Conservation (phyloP, 108 stramenopile genomes). For the Pelagomonas calceolata region DNA sequence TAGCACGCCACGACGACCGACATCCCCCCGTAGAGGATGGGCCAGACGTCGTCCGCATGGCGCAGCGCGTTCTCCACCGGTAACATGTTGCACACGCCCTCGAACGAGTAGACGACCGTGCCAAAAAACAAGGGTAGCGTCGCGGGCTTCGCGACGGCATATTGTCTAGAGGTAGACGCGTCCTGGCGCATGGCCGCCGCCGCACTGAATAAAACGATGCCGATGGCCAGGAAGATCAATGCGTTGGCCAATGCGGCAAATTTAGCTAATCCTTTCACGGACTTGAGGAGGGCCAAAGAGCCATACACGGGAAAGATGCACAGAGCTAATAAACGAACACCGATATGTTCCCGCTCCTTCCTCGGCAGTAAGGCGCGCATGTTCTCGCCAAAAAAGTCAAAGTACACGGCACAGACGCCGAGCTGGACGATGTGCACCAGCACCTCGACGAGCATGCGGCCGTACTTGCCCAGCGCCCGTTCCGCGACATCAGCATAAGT, state of each 20-base stretch:
- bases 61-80: not conserved
- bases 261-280: not conserved
- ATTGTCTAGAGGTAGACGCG: not conserved
- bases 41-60: too few species aligned
- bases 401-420: constrained; percentile 10
- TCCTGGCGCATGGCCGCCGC: not conserved
- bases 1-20: too few species aligned
- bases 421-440: not conserved
- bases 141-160: not conserved
- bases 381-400: constrained; percentile 2
- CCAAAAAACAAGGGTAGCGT: not conserved
- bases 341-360: not conserved
- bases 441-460: too few species aligned
- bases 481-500: too few species aligned
- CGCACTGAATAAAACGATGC: not conserved
- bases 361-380: not conserved
- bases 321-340: not conserved
- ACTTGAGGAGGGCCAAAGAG: not conserved
- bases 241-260: not conserved
- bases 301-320: not conserved
- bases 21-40: too few species aligned
- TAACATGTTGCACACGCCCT: not conserved
- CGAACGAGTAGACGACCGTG: constrained; percentile 12
- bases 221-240: not conserved
- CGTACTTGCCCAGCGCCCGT: too few species aligned